Evolutionary conservation across 2,329 filamentous ascomycete species (phyloP).

Genomic region (Didymella keratinophila): DNA sequence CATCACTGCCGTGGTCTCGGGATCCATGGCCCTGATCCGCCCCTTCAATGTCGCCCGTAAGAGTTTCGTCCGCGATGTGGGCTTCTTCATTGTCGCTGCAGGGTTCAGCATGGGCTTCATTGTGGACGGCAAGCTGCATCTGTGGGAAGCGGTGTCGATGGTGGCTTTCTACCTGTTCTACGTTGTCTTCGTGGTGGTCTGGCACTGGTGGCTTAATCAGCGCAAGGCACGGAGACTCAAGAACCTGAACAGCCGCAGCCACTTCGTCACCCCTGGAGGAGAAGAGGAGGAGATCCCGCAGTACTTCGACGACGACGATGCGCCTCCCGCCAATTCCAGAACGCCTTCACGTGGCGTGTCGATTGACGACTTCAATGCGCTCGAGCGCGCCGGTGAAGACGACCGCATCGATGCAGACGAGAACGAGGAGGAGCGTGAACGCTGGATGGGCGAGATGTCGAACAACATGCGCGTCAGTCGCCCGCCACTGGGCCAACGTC

Average conservation of each 20-base stretch:
- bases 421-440: constrained; percentile 69
- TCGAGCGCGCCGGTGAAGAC: constrained; percentile 66
- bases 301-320: constrained; percentile 64
- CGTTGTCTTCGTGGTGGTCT: constrained; percentile 83
- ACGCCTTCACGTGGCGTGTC: constrained; percentile 59
- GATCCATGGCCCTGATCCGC: constrained; percentile 95
- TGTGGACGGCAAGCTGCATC: constrained; percentile 79
- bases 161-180: constrained; percentile 91
- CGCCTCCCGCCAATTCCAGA: constrained; percentile 47
- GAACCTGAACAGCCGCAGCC: constrained; percentile 74
- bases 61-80: constrained; percentile 89
- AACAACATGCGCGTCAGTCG: constrained; percentile 91
- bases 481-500: constrained; percentile 69
- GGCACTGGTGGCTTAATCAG: constrained; percentile 85
- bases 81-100: constrained; percentile 89
- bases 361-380: constrained; percentile 68
- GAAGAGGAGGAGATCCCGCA: constrained; percentile 66
- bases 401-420: constrained; percentile 64
- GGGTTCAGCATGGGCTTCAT: constrained; percentile 88
- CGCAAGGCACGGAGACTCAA: constrained; percentile 68
- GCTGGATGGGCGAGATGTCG: constrained; percentile 79
- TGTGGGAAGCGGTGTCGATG: constrained; percentile 93
- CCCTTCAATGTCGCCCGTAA: constrained; percentile 91
- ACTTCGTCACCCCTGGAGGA: constrained; percentile 69
- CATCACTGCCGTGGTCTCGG: constrained; percentile 94